Conservation (phyloP, 108 stramenopile species). For the Craspedostauros australis region DNA sequence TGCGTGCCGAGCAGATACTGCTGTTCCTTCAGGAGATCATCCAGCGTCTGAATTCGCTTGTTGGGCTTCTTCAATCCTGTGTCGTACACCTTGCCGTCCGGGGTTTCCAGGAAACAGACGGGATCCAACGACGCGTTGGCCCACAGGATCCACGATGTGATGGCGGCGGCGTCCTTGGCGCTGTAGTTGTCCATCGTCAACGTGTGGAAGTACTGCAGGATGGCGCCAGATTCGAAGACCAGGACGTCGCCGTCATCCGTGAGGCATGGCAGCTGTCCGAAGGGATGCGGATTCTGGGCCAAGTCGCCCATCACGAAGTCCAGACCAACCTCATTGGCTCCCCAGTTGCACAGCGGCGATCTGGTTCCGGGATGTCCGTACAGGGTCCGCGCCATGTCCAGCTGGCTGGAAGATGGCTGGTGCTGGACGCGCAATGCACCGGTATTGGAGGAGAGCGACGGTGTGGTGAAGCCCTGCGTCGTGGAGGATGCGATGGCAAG, state of each 20-base stretch:
- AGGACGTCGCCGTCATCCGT: conserved; percentile 54
- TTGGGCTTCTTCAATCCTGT: conserved; percentile 70
- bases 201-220: conserved; percentile 63
- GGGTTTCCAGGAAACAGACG: conserved; percentile 84
- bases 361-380: conserved; percentile 38
- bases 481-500: no score
- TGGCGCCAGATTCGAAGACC: conserved; percentile 86
- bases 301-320: conserved; percentile 48
- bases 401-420: no score
- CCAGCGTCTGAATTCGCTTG: conserved; percentile 51
- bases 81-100: conserved; percentile 77
- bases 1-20: conserved; percentile 46
- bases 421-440: no score
- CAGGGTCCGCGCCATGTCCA: conserved; percentile 18
- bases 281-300: conserved; percentile 75
- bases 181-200: conserved; percentile 20
- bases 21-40: conserved; percentile 43
- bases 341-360: conserved; percentile 88
- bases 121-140: conserved; percentile 86
- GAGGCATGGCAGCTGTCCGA: conserved; percentile 81
- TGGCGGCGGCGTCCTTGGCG: conserved; percentile 27
- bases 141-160: conserved; percentile 76
- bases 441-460: no score
- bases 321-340: conserved; percentile 52
- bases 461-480: no score